phyloP scores from a whole-genome alignment of 2,329 filamentous ascomycete genomes.

The Pseudocercospora crystallina region DNA sequence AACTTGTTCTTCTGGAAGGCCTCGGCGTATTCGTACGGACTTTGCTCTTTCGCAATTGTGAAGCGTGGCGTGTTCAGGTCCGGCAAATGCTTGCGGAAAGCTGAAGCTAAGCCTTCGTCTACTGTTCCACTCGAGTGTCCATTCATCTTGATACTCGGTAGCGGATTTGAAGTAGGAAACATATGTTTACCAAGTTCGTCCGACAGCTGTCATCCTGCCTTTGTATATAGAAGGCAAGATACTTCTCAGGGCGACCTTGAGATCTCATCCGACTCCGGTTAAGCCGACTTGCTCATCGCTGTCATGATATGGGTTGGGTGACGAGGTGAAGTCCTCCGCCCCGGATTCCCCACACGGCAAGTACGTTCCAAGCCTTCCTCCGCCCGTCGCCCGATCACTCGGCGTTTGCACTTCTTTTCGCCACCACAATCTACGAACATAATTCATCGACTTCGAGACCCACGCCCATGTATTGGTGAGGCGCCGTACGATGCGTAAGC shows the following conservation, averaged over 20 bases:
- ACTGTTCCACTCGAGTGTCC: constrained; percentile 1
- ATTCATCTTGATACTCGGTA: not conserved
- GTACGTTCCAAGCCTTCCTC: constrained; percentile 1
- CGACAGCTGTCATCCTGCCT: too few species aligned
- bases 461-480: too few species aligned
- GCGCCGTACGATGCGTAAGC: too few species aligned
- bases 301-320: constrained; percentile 13
- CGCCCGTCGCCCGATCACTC: too few species aligned
- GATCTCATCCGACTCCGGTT: too few species aligned
- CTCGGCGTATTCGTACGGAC: constrained; percentile 60
- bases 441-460: too few species aligned
- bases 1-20: constrained; percentile 25
- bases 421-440: too few species aligned
- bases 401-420: too few species aligned
- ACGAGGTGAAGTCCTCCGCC: constrained; percentile 7
- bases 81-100: constrained; percentile 60
- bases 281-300: not conserved
- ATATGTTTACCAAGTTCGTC: too few species aligned
- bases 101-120: constrained; percentile 20
- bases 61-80: constrained; percentile 61
- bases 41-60: constrained; percentile 60
- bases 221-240: too few species aligned
- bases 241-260: too few species aligned
- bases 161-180: too few species aligned
- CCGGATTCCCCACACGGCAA: constrained; percentile 15